Percentiles rank a stretch among this genome's conserved stretches.
These are phyloP conservation scores for Diversispora eburnea DNA, from an alignment of 192 early-diverging fungal species.

Conservation along the genomic window DNA sequence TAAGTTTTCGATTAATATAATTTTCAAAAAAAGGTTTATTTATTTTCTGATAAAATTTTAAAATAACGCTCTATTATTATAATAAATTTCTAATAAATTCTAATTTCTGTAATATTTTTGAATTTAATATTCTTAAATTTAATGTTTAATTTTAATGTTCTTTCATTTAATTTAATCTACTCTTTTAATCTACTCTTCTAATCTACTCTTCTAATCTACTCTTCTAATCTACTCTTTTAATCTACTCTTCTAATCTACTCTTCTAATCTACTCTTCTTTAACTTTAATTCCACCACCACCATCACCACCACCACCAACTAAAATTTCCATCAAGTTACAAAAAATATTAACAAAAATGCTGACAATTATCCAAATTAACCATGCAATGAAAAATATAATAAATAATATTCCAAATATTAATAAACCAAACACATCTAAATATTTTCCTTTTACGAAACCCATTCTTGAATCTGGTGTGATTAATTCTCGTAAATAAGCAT, in stretches of 20 bases:
- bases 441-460: conserved; percentile 24
- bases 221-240: too few relatives aligned
- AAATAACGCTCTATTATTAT: too few relatives aligned
- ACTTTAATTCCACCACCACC: background rate
- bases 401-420: background rate
- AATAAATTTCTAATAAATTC: too few relatives aligned
- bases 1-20: too few relatives aligned
- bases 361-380: background rate
- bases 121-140: too few relatives aligned
- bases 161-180: background rate
- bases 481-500: conserved; percentile 20
- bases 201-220: too few relatives aligned
- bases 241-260: too few relatives aligned
- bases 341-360: conserved; percentile 15
- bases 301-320: background rate
- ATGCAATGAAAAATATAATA: background rate
- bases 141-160: too few relatives aligned
- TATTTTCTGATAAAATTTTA: too few relatives aligned
- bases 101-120: too few relatives aligned
- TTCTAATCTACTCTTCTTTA: background rate
- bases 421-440: conserved; percentile 13
- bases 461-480: conserved; percentile 22
- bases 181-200: too few relatives aligned
- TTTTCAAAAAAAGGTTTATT: too few relatives aligned
- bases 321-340: background rate